These are phyloP conservation scores for Mycosphaerella arachidis DNA, from an alignment of 2,329 filamentous ascomycete genomes.

Conservation along the genomic window DNA sequence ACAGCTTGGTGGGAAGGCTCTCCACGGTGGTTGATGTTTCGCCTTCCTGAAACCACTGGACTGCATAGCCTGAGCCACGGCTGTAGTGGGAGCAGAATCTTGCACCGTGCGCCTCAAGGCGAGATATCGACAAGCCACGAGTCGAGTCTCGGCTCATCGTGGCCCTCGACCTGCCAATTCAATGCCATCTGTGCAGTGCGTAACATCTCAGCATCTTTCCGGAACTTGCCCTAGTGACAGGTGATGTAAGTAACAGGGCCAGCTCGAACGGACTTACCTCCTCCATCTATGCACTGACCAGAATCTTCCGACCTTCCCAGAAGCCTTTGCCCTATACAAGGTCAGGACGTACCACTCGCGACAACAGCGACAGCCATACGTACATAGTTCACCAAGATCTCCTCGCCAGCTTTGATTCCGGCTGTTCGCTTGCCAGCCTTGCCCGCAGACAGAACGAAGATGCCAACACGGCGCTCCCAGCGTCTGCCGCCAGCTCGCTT, in stretches of 20 bases:
- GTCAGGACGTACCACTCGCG: background rate
- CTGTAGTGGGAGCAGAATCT: too few relatives aligned
- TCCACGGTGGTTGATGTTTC: too few relatives aligned
- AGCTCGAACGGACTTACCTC: background rate
- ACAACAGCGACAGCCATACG: background rate
- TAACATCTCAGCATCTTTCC: constrained; percentile 28
- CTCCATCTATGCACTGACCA: constrained; percentile 6
- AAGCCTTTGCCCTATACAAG: constrained; percentile 34
- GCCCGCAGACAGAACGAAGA: constrained; percentile 48
- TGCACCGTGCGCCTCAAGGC: background rate
- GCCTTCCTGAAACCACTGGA: too few relatives aligned
- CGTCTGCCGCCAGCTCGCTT: constrained; percentile 35
- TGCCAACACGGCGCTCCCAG: constrained; percentile 46
- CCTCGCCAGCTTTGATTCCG: constrained; percentile 46
- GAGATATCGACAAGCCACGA: background rate
- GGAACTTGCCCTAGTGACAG: constrained; percentile 1
- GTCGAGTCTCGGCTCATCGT: background rate
- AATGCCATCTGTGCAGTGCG: constrained; percentile 25
- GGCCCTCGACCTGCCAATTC: constrained; percentile 10
- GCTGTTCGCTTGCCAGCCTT: constrained; percentile 46
- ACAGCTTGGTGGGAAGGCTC: too few relatives aligned
- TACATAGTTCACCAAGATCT: constrained; percentile 51
- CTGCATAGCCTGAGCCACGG: too few relatives aligned
- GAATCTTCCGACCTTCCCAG: constrained; percentile 24
- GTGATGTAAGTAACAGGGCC: background rate